Conservation (phyloP, 371 early-diverging fungal genomes). For the Mucor velutinosus region DNA sequence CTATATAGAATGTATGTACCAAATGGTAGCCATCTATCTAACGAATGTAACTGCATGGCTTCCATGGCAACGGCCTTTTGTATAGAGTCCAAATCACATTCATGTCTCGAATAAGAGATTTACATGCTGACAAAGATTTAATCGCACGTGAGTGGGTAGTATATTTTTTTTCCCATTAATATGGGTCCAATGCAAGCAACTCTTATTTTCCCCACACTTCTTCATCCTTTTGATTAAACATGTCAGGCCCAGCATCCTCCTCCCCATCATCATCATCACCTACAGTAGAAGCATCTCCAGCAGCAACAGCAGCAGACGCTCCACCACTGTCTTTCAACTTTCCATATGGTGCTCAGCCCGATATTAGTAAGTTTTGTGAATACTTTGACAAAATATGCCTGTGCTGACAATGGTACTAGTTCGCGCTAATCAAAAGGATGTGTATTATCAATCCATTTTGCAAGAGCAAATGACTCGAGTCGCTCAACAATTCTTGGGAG, state of each 20-base stretch:
- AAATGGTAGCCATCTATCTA: too few relatives aligned
- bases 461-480: conserved; percentile 66
- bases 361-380: conserved; percentile 58
- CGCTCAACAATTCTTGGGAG: conserved; percentile 69
- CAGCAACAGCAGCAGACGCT: not conserved
- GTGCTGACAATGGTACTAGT: conserved; percentile 40
- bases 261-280: not conserved
- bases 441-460: conserved; percentile 70
- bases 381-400: not conserved
- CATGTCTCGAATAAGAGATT: not conserved
- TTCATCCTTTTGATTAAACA: not conserved
- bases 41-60: too few relatives aligned
- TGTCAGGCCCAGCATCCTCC: not conserved
- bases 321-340: conserved; percentile 44
- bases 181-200: not conserved
- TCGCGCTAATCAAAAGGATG: conserved; percentile 88
- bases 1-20: too few relatives aligned
- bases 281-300: not conserved
- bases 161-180: not conserved
- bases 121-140: not conserved
- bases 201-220: not conserved
- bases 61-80: too few relatives aligned
- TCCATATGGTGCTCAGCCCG: conserved; percentile 80
- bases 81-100: too few relatives aligned
- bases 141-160: not conserved